Evolutionary conservation across 179 eudicot species (phyloP).

Genomic region (Monotropa hypopitys): DNA sequence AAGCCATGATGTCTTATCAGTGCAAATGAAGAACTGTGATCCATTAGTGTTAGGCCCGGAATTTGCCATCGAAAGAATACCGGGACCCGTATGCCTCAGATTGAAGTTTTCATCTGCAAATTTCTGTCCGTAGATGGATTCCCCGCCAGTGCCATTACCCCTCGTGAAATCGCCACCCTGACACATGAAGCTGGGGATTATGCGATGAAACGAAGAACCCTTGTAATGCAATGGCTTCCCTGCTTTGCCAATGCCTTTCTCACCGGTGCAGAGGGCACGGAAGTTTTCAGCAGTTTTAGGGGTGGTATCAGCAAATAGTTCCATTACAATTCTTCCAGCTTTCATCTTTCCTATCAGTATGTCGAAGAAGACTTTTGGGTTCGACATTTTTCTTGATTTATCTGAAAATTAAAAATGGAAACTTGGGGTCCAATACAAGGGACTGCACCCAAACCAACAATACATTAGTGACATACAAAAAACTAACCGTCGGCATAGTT

Average conservation of each 20-base stretch:
- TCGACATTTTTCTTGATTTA: slow-evolving; percentile 25
- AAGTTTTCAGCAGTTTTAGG: slow-evolving; percentile 66
- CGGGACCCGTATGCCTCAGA: slow-evolving; percentile 52
- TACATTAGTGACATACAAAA: neutral
- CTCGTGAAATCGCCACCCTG: slow-evolving; percentile 61
- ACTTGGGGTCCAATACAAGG: neutral
- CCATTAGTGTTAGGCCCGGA: slow-evolving; percentile 53
- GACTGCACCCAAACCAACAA: neutral
- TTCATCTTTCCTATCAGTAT: slow-evolving; percentile 39
- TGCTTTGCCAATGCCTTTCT: slow-evolving; percentile 43
- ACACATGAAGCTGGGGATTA: slow-evolving; percentile 56
- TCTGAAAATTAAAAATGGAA: slow-evolving; percentile 4
- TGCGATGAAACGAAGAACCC: slow-evolving; percentile 48
- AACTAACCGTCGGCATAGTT: neutral
- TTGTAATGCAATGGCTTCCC: slow-evolving; percentile 59
- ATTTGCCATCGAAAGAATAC: slow-evolving; percentile 59
- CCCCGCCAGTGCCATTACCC: slow-evolving; percentile 66
- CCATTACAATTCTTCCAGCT: slow-evolving; percentile 51
- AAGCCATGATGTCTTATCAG: slow-evolving; percentile 38
- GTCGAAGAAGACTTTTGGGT: slow-evolving; percentile 65
- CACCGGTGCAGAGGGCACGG: slow-evolving; percentile 60
- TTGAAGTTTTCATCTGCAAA: slow-evolving; percentile 56
- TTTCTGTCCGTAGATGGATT: slow-evolving; percentile 47
- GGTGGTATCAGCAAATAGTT: slow-evolving; percentile 39
- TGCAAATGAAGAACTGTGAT: slow-evolving; percentile 57